Evolutionary conservation across 108 stramenopile genomes (phyloP).

Genomic region (Cyclostephanos invisitatus): DNA sequence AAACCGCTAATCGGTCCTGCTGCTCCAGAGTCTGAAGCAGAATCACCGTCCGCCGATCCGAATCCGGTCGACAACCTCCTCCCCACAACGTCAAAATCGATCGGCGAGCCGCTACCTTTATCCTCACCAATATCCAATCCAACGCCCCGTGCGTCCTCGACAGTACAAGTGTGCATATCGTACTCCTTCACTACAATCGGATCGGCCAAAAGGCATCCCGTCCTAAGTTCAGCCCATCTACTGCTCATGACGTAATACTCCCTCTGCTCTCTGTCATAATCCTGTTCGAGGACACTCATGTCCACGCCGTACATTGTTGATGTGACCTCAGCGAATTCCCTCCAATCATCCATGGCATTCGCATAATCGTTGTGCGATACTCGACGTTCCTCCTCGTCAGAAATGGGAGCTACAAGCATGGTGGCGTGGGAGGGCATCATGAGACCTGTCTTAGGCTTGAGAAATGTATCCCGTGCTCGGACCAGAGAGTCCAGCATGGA

Average conservation of each 20-base stretch:
- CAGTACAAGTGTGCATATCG: slow-evolving; percentile 94
- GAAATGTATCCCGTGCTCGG: slow-evolving; percentile 90
- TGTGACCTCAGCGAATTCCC: slow-evolving; percentile 86
- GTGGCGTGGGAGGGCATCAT: slow-evolving; percentile 96
- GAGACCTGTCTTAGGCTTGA: slow-evolving; percentile 85
- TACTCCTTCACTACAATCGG: slow-evolving; percentile 74
- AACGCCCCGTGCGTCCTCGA: slow-evolving; percentile 90
- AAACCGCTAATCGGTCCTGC: slow-evolving; percentile 86
- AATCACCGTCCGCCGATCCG: slow-evolving; percentile 12
- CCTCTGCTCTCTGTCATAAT: slow-evolving; percentile 93
- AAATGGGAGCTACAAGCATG: slow-evolving; percentile 92
- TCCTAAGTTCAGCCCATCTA: slow-evolving; percentile 92
- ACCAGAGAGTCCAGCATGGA: slow-evolving; percentile 96
- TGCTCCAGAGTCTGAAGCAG: not conserved
- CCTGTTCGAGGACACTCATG: slow-evolving; percentile 80
- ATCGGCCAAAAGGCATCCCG: slow-evolving; percentile 81
- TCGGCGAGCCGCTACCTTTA: slow-evolving; percentile 47
- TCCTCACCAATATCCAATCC: slow-evolving; percentile 46
- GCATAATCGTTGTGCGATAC: slow-evolving; percentile 76
- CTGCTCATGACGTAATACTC: slow-evolving; percentile 91
- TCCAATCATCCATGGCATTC: slow-evolving; percentile 91
- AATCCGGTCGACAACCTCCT: slow-evolving; percentile 1
- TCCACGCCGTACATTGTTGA: slow-evolving; percentile 87
- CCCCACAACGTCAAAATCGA: slow-evolving; percentile 79
- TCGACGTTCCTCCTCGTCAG: slow-evolving; percentile 92